Conservation (phyloP, 768 basidiomycete genomes). For the Cystofilobasidium bisporidii region DNA sequence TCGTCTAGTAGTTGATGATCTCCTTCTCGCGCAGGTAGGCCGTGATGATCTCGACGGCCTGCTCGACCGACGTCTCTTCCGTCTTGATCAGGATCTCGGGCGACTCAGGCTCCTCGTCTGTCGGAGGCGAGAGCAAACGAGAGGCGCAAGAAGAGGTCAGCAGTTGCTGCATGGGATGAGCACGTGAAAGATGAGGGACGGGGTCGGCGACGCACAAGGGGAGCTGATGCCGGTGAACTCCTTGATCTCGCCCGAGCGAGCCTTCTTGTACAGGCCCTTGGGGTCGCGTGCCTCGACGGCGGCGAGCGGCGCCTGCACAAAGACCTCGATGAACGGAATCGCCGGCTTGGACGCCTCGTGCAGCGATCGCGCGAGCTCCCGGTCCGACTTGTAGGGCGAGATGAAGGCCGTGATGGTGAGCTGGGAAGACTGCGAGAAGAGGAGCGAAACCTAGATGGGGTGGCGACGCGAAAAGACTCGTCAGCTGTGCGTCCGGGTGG, state of each 20-base stretch:
- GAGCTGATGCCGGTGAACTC: slow-evolving; percentile 98
- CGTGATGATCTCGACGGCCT: slow-evolving; percentile 67
- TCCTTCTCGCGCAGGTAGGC: slow-evolving; percentile 56
- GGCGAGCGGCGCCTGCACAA: slow-evolving; percentile 77
- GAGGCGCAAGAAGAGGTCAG: no score
- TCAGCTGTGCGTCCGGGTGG: not conserved
- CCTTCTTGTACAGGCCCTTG: slow-evolving; percentile 95
- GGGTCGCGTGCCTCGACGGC: slow-evolving; percentile 89
- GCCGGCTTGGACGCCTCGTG: slow-evolving; percentile 54
- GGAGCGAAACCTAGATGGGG: slow-evolving; percentile 68
- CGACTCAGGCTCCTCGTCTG: slow-evolving; percentile 70
- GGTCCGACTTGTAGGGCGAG: slow-evolving; percentile 88
- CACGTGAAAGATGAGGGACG: no score
- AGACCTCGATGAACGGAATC: slow-evolving; percentile 86
- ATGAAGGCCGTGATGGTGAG: slow-evolving; percentile 93
- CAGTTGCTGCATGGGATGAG: no score
- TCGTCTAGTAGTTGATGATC: slow-evolving; percentile 15
- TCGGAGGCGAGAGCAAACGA: no score
- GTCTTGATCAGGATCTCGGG: slow-evolving; percentile 92
- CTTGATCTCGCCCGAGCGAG: slow-evolving; percentile 88
- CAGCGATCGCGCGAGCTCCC: slow-evolving; percentile 66
- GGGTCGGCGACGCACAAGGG: slow-evolving; percentile 42
- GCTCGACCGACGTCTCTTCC: slow-evolving; percentile 62
- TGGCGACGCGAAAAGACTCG: no score
- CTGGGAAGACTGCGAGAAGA: slow-evolving; percentile 80